Conservation (phyloP, 192 early-diverging fungal species). For the Chytriomyces sp. region DNA sequence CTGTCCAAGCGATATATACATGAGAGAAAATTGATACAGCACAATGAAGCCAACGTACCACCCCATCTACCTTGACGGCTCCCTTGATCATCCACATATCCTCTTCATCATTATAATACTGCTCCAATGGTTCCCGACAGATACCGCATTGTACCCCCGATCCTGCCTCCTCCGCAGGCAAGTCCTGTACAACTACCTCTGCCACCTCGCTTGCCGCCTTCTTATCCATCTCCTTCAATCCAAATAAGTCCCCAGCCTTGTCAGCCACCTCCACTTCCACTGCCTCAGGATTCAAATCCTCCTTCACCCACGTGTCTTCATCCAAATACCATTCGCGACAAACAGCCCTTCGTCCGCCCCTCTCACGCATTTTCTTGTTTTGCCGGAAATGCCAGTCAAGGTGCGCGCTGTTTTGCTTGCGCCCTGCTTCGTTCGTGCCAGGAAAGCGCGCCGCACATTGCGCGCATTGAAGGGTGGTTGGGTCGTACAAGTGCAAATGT, state of each 20-base stretch:
- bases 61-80: constrained; percentile 38
- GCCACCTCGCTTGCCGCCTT: neutral
- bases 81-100: constrained; percentile 63
- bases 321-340: constrained; percentile 86
- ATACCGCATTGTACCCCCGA: constrained; percentile 43
- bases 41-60: constrained; percentile 12
- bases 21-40: neutral
- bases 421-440: constrained; percentile 57
- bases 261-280: constrained; percentile 32
- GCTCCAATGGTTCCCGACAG: constrained; percentile 56
- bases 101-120: constrained; percentile 57
- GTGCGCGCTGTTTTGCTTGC: constrained; percentile 78
- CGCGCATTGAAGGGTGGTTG: constrained; percentile 78
- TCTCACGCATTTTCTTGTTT: constrained; percentile 83
- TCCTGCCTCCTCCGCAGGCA: constrained; percentile 43
- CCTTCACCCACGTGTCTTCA: constrained; percentile 59
- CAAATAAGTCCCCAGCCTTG: constrained; percentile 41
- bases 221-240: neutral
- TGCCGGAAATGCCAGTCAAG: constrained; percentile 97
- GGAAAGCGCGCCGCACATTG: constrained; percentile 90
- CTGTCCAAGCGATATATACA: neutral
- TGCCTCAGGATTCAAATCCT: constrained; percentile 38
- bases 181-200: constrained; percentile 28
- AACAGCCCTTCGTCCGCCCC: constrained; percentile 71
- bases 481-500: constrained; percentile 64